Evolutionary conservation across 2,329 filamentous ascomycete species (phyloP), one percentile per base, ranked within the genome.

Genomic region (Arthrobotrys musiformis): DNA sequence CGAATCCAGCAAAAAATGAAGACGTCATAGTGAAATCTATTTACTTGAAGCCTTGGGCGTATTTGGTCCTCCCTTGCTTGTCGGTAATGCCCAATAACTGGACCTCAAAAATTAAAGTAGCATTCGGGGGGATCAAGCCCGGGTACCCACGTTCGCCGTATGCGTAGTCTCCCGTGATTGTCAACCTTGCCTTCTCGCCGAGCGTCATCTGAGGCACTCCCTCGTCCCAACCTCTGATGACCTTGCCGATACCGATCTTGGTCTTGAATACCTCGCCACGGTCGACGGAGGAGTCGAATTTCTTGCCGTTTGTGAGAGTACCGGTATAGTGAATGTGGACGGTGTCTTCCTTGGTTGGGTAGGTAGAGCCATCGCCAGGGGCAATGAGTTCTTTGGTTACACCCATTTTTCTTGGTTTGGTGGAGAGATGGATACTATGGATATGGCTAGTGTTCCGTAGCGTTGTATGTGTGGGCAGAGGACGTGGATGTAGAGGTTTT

Each of bases 311-410:
- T 85, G 91, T 92, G 79, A 98, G 87, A 85, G 87, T 97, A 81
- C 95, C 95, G 46, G 91, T 95, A 88, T 98, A 98, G 85, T 95
- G 89, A 82, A 98, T 97, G 82, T 88, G 89, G 82, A 98, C 92
- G 26, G 85, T 89, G 83, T 97, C 90, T 80, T 92, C 91, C 15
- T 82, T 81, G 79, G 85, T 82, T 72, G 94, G 92, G 79, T 84
- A 86, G 70, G 87, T 86, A 72, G 86, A 87, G 82, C 94, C 94
- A 79, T 88, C 84, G 37, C 85, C 82, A 81, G 90, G 83, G 79
- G 35, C 9, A 35, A 60, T 19, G 19, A 88, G 84, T 60, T 86
- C 87, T 87, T 93, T 96, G 75, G 86, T 87, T 82, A 97, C 92
- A 84, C 88, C 90, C 91, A 93, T 93, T 79, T 42, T 82, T n/a